Evolutionary conservation across 192 early-diverging fungal species (phyloP).

Genomic region (Geranomyces michiganensis): DNA sequence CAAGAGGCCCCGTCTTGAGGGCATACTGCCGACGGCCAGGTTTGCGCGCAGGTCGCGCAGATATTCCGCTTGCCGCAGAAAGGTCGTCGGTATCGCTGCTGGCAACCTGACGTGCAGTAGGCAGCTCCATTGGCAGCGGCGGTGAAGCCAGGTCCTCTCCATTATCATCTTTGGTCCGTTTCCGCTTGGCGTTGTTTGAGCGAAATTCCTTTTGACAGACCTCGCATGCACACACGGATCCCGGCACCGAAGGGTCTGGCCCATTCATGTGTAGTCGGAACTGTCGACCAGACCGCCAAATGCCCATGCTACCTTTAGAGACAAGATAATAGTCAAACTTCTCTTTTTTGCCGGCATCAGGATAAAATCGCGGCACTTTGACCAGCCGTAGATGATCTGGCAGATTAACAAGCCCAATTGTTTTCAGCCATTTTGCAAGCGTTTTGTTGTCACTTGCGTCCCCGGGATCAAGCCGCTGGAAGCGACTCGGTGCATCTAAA

Average conservation of each 20-base stretch:
- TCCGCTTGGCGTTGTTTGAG: too few relatives aligned
- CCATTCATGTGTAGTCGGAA: not conserved
- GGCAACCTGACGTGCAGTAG: too few relatives aligned
- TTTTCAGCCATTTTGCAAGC: slow-evolving; percentile 20
- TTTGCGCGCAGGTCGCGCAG: too few relatives aligned
- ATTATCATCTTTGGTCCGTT: too few relatives aligned
- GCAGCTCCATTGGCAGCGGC: too few relatives aligned
- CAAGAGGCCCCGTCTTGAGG: too few relatives aligned
- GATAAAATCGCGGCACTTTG: not conserved
- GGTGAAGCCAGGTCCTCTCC: too few relatives aligned
- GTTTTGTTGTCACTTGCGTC: not conserved
- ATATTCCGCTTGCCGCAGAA: too few relatives aligned
- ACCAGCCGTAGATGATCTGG: slow-evolving; percentile 21
- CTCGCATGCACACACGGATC: too few relatives aligned
- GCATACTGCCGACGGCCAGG: too few relatives aligned
- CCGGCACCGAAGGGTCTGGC: not conserved
- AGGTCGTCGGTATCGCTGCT: too few relatives aligned
- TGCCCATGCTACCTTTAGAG: not conserved
- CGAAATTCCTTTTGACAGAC: too few relatives aligned
- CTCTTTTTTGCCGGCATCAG: not conserved
- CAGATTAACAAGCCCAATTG: not conserved
- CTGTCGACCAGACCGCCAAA: not conserved
- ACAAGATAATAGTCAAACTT: not conserved
- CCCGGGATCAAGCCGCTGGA: not conserved
- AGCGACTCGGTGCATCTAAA: slow-evolving; percentile 5